Conservation (phyloP, 352 stramenopile genomes). For the Phytophthora sp. region DNA sequence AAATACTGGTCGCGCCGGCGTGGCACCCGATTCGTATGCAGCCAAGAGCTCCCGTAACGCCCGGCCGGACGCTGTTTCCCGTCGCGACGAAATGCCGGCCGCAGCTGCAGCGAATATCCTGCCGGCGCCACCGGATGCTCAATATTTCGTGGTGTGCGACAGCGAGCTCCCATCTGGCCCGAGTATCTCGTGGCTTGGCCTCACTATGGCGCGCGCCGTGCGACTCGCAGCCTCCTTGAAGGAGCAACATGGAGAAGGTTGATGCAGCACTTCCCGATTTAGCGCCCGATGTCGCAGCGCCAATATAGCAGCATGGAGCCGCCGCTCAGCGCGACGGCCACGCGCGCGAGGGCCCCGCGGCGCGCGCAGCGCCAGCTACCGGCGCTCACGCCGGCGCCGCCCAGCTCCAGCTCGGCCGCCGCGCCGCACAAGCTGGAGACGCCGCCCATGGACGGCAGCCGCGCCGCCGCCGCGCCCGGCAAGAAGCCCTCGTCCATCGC, state of each 20-base stretch:
- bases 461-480: background rate
- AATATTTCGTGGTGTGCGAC: no score
- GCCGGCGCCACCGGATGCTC: no score
- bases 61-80: no score
- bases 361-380: constrained; percentile 27
- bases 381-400: constrained; percentile 25
- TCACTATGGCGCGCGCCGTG: no score
- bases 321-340: background rate
- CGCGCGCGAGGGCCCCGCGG: background rate
- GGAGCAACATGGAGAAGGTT: no score
- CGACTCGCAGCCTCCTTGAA: no score
- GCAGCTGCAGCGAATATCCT: no score
- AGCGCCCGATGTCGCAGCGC: constrained; percentile 15
- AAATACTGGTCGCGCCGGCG: no score
- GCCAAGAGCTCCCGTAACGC: constrained; percentile 19
- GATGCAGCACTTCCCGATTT: constrained; percentile 18
- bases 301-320: constrained; percentile 24
- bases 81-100: no score
- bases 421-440: constrained; percentile 20
- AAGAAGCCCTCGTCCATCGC: constrained; percentile 40
- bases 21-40: constrained; percentile 16
- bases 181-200: no score
- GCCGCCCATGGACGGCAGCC: constrained; percentile 5
- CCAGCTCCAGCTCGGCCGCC: constrained; percentile 12
- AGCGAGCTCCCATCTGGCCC: no score